Evolutionary conservation across 2,329 filamentous ascomycete genomes (phyloP).

Genomic region (Clathrospora elynae): DNA sequence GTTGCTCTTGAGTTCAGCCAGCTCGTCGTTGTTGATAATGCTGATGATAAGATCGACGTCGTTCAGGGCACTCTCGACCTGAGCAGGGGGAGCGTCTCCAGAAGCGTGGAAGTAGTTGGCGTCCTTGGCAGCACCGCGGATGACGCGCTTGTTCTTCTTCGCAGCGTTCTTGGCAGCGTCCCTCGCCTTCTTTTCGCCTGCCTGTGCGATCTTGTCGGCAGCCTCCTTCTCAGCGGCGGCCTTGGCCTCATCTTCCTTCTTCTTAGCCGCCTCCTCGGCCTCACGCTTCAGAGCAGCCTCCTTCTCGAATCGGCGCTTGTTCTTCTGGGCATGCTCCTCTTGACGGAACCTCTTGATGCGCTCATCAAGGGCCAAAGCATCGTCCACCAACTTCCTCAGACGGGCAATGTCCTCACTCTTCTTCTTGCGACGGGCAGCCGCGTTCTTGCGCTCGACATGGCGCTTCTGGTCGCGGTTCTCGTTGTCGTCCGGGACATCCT

Average conservation of each 20-base stretch:
- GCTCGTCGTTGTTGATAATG: constrained; percentile 90
- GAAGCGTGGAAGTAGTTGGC: constrained; percentile 87
- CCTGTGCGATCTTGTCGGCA: constrained; percentile 80
- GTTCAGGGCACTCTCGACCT: constrained; percentile 80
- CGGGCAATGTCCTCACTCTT: constrained; percentile 97
- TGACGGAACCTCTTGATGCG: constrained; percentile 98
- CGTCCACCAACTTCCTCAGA: constrained; percentile 86
- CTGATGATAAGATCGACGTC: constrained; percentile 86
- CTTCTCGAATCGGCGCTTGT: constrained; percentile 88
- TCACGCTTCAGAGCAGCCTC: constrained; percentile 90
- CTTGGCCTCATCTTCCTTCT: constrained; percentile 82
- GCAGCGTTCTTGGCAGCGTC: constrained; percentile 98
- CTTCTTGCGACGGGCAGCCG: constrained; percentile 97
- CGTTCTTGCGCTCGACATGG: constrained; percentile 97
- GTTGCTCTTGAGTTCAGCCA: constrained; percentile 80
- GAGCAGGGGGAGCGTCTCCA: constrained; percentile 71
- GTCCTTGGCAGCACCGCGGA: constrained; percentile 93
- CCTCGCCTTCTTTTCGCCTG: constrained; percentile 91
- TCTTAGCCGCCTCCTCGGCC: constrained; percentile 80
- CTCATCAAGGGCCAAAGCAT: constrained; percentile 81
- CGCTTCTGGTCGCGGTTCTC: constrained; percentile 99
- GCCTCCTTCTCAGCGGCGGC: constrained; percentile 83
- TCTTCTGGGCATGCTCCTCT: constrained; percentile 89
- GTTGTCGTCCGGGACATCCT: constrained; percentile 98
- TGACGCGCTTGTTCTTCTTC: constrained; percentile 99